phyloP scores from a whole-genome alignment of 2,329 filamentous ascomycete species.

The Achaetomium macrosporum region DNA sequence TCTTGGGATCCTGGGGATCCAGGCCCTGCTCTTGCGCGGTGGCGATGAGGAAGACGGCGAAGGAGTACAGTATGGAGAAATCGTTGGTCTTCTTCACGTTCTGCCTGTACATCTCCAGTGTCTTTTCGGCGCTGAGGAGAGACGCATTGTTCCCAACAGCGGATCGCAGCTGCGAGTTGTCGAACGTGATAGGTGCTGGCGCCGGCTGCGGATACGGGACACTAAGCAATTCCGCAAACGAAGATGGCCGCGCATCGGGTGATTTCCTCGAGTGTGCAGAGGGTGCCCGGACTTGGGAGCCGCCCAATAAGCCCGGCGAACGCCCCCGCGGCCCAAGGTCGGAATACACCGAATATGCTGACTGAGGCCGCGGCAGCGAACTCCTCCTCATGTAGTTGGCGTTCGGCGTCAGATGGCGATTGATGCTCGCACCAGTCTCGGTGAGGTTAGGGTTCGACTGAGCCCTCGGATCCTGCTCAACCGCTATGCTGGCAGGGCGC shows the following conservation, averaged over 20 bases:
- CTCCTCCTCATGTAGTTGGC: constrained; percentile 49
- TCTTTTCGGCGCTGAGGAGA: constrained; percentile 84
- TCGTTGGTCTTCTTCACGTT: constrained; percentile 98
- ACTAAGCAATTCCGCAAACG: constrained; percentile 57
- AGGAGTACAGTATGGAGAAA: constrained; percentile 85
- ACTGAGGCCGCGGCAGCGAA: constrained; percentile 63
- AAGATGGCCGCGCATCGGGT: constrained; percentile 47
- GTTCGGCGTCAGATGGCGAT: constrained; percentile 58
- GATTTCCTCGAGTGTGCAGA: constrained; percentile 49
- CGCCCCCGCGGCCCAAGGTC: constrained; percentile 62
- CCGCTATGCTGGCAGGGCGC: constrained; percentile 36
- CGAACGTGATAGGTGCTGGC: constrained; percentile 60
- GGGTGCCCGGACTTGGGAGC: constrained; percentile 40
- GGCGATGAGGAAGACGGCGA: constrained; percentile 89
- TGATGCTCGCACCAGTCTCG: constrained; percentile 46
- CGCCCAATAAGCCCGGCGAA: constrained; percentile 44
- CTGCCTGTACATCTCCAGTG: constrained; percentile 92
- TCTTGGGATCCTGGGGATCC: constrained; percentile 42
- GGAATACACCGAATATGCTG: constrained; percentile 68
- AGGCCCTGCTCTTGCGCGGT: constrained; percentile 74
- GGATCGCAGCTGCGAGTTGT: constrained; percentile 74
- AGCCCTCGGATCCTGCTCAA: constrained; percentile 37
- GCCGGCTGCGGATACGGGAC: constrained; percentile 74
- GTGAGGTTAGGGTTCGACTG: constrained; percentile 47
- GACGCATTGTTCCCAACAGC: constrained; percentile 86